Percentiles rank a stretch among this genome's conserved stretches.
Conservation (phyloP, 805 yeast species). For the Suhomyces vadensis region DNA sequence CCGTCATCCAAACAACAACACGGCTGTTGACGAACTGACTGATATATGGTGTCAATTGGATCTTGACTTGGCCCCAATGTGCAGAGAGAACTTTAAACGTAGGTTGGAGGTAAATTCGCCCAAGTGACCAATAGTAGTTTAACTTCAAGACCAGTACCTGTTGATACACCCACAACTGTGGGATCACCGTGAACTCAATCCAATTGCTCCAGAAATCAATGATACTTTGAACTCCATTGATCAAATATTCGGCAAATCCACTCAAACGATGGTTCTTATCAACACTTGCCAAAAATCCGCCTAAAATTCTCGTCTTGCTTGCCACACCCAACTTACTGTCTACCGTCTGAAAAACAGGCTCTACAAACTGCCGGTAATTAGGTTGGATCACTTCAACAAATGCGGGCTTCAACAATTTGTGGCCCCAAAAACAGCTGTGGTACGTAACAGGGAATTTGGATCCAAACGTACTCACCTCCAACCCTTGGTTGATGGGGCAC, state of each 20-base stretch:
- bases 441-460: conserved; percentile 5
- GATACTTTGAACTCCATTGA: neutral
- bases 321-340: neutral
- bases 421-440: conserved; percentile 11
- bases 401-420: conserved; percentile 8
- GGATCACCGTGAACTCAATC: neutral
- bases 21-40: no score
- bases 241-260: neutral
- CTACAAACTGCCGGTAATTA: neutral
- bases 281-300: neutral
- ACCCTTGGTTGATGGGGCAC: conserved; percentile 7
- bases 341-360: neutral
- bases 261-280: neutral
- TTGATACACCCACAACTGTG: neutral
- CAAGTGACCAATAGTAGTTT: conserved; percentile 1
- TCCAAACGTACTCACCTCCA: neutral
- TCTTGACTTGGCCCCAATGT: neutral
- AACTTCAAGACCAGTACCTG: neutral
- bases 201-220: neutral
- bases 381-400: conserved; percentile 1
- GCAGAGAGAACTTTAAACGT: neutral
- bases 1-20: neutral
- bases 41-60: neutral
- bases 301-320: neutral
- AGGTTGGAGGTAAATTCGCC: neutral